Conservation (phyloP, 2,329 filamentous ascomycete genomes). For the Pseudogymnoascus sp. region DNA sequence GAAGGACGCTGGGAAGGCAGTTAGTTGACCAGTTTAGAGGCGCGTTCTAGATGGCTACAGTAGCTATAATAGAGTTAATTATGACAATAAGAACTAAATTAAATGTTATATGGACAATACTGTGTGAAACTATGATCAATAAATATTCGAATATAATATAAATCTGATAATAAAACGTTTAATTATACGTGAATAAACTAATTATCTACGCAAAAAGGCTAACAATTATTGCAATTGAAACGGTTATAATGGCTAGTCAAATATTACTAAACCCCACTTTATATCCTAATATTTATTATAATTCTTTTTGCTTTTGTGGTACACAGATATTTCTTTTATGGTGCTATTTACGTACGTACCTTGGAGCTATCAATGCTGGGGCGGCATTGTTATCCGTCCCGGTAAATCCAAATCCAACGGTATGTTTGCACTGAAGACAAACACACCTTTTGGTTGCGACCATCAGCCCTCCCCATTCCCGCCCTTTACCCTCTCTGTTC, state of each 20-base stretch:
- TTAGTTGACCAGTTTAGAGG: constrained; percentile 53
- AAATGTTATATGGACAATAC: not conserved
- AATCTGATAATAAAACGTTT: not conserved
- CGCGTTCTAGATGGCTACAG: constrained; percentile 29
- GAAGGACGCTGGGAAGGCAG: constrained; percentile 54
- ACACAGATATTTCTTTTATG: not conserved
- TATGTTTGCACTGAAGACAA: constrained; percentile 5
- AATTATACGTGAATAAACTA: not conserved
- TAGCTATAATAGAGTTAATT: not conserved
- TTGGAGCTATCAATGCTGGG: not conserved
- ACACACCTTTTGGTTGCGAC: constrained; percentile 7
- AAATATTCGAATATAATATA: not conserved
- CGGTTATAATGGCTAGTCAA: not conserved
- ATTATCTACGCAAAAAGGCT: not conserved
- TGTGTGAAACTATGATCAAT: not conserved
- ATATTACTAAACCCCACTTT: not conserved
- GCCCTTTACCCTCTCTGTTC: not conserved
- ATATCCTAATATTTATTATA: not conserved
- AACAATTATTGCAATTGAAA: not conserved
- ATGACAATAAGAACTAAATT: not conserved
- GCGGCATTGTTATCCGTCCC: not conserved
- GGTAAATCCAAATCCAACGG: constrained; percentile 2
- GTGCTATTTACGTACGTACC: constrained; percentile 1
- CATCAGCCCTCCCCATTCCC: constrained; percentile 5
- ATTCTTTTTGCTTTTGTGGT: not conserved